phyloP scores from a whole-genome alignment of 352 stramenopile genomes.

The Thalassiosira hispida region DNA sequence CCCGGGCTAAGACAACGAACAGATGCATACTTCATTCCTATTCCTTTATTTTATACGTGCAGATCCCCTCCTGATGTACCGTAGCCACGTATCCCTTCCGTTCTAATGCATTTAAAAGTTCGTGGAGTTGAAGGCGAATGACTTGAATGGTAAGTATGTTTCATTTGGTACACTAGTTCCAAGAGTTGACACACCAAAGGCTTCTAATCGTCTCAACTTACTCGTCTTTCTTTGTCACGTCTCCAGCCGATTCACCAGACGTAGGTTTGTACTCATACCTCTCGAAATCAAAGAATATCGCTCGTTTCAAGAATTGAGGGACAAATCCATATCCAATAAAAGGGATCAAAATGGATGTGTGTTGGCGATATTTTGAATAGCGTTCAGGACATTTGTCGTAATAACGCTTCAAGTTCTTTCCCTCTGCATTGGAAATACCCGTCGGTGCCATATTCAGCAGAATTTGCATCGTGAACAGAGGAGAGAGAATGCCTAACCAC shows the following conservation, averaged over 20 bases:
- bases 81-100: not conserved
- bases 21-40: too few species aligned
- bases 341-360: conserved; percentile 69
- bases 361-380: conserved; percentile 62
- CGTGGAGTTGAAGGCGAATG: not conserved
- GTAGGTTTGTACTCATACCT: conserved; percentile 69
- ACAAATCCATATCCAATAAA: conserved; percentile 65
- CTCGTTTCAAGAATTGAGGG: conserved; percentile 61
- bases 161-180: conserved; percentile 1
- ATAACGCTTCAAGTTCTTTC: conserved; percentile 72
- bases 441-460: conserved; percentile 62
- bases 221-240: conserved; percentile 30
- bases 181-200: not conserved
- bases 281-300: conserved; percentile 73
- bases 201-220: conserved; percentile 17
- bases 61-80: not conserved
- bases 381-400: conserved; percentile 60
- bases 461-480: conserved; percentile 76
- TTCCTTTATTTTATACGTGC: not conserved
- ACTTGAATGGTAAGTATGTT: not conserved
- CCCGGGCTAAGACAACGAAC: too few species aligned
- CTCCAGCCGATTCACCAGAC: conserved; percentile 5
- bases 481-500: conserved; percentile 64
- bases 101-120: not conserved
- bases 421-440: conserved; percentile 69